Conservation (phyloP, 495 filamentous ascomycete genomes). For the Neurospora sp. region DNA sequence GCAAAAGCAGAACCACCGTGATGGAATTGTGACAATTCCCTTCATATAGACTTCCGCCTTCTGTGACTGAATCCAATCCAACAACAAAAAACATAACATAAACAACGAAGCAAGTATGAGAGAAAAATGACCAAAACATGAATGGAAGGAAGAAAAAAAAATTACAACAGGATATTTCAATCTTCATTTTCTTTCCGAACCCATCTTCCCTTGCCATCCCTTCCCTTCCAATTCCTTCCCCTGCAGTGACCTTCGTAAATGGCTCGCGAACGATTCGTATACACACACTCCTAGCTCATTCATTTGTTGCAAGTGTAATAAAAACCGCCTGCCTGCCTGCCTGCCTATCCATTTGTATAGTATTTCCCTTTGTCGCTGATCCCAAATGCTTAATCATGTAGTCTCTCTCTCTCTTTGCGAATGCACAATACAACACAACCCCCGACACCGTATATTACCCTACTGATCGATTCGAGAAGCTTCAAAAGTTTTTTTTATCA, state of each 20-base stretch:
- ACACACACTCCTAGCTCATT: not conserved
- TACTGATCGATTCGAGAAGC: not conserved
- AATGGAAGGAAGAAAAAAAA: slow-evolving; percentile 9
- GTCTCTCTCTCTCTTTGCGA: not conserved
- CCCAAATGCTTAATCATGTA: not conserved
- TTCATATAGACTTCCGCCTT: not conserved
- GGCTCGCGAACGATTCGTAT: not conserved
- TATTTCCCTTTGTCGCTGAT: not conserved
- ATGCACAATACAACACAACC: not conserved
- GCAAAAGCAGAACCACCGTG: not conserved
- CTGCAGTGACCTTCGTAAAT: not conserved
- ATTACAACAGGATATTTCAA: slow-evolving; percentile 10
- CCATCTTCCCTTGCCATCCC: not conserved
- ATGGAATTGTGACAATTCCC: not conserved
- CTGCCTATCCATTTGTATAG: not conserved
- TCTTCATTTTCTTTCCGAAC: not conserved
- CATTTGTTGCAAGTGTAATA: not conserved
- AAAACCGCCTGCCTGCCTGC: not conserved
- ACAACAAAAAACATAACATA: slow-evolving; percentile 3
- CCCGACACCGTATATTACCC: not conserved
- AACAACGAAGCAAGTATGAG: slow-evolving; percentile 7
- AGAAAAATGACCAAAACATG: slow-evolving; percentile 5
- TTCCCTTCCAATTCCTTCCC: not conserved
- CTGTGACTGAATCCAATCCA: not conserved
- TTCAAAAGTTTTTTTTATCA: not conserved